Conservation (phyloP, 495 filamentous ascomycete species). For the Penicillium paxilli region DNA sequence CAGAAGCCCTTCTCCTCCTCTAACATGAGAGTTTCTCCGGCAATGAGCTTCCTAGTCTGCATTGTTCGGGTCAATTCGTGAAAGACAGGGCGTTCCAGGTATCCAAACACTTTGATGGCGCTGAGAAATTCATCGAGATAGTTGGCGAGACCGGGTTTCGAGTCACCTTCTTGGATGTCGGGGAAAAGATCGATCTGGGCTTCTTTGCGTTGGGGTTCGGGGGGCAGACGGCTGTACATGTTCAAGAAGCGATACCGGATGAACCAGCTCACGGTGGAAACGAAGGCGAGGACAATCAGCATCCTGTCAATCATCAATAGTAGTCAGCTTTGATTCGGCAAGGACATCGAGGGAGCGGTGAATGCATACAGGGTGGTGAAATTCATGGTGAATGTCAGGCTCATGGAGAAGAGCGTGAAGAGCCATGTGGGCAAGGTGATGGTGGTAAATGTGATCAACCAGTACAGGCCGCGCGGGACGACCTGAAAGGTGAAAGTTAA, state of each 20-base stretch:
- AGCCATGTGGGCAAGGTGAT: slow-evolving; percentile 87
- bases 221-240: slow-evolving; percentile 90
- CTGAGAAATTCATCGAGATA: slow-evolving; percentile 98
- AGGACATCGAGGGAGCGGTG: too few species aligned
- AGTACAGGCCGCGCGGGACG: slow-evolving; percentile 78
- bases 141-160: slow-evolving; percentile 86
- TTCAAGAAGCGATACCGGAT: slow-evolving; percentile 92
- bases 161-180: slow-evolving; percentile 84
- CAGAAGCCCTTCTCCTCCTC: slow-evolving; percentile 99
- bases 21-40: slow-evolving; percentile 89
- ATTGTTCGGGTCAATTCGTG: slow-evolving; percentile 96
- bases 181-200: slow-evolving; percentile 93
- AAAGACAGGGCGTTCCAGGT: slow-evolving; percentile 93
- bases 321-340: too few species aligned
- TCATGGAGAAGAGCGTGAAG: slow-evolving; percentile 93
- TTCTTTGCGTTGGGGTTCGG: slow-evolving; percentile 93
- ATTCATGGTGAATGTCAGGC: slow-evolving; percentile 96
- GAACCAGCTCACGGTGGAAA: slow-evolving; percentile 85
- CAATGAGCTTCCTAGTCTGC: slow-evolving; percentile 95
- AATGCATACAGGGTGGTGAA: slow-evolving; percentile 94
- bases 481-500: slow-evolving; percentile 44
- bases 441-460: slow-evolving; percentile 78
- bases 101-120: slow-evolving; percentile 99
- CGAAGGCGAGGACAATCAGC: slow-evolving; percentile 72
- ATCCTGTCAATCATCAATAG: slow-evolving; percentile 60